phyloP scores from a whole-genome alignment of 192 early-diverging fungal genomes.

The Umbelopsis vinacea region DNA sequence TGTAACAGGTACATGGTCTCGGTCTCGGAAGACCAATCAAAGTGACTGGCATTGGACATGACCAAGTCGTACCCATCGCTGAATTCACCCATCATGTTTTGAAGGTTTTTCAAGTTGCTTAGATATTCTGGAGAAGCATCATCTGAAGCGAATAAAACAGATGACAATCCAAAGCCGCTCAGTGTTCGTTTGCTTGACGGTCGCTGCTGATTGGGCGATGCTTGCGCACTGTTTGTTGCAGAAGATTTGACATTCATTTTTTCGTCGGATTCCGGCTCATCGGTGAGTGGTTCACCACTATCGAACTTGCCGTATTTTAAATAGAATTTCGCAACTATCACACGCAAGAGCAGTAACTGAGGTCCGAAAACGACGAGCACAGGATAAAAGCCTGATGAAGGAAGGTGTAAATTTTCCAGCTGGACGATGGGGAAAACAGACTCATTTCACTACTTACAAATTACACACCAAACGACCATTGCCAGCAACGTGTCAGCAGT shows the following conservation, averaged over 20 bases:
- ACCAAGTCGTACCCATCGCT: slow-evolving; percentile 55
- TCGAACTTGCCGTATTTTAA: not conserved
- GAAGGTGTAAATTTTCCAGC: not conserved
- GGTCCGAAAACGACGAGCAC: slow-evolving; percentile 39
- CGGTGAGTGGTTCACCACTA: not conserved
- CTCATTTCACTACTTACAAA: slow-evolving; percentile 47
- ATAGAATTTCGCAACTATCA: slow-evolving; percentile 29
- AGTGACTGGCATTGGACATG: slow-evolving; percentile 41
- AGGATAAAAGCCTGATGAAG: slow-evolving; percentile 37
- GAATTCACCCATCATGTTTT: slow-evolving; percentile 76
- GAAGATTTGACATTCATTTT: slow-evolving; percentile 14
- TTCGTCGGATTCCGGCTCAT: not conserved
- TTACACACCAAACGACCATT: slow-evolving; percentile 54
- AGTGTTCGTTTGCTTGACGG: not conserved
- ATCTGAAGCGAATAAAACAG: slow-evolving; percentile 26
- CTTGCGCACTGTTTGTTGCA: not conserved
- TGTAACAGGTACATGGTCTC: slow-evolving; percentile 51
- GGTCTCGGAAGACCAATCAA: slow-evolving; percentile 58
- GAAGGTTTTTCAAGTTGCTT: slow-evolving; percentile 74
- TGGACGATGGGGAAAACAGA: not conserved
- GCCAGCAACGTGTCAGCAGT: slow-evolving; percentile 61
- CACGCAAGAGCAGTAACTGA: slow-evolving; percentile 24
- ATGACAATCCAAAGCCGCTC: not conserved
- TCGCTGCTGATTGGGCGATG: not conserved
- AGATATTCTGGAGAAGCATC: slow-evolving; percentile 62